These are phyloP conservation scores for Tetrahymena elliotti DNA, from an alignment of 73 alveolate species.

Conservation along the genomic window DNA sequence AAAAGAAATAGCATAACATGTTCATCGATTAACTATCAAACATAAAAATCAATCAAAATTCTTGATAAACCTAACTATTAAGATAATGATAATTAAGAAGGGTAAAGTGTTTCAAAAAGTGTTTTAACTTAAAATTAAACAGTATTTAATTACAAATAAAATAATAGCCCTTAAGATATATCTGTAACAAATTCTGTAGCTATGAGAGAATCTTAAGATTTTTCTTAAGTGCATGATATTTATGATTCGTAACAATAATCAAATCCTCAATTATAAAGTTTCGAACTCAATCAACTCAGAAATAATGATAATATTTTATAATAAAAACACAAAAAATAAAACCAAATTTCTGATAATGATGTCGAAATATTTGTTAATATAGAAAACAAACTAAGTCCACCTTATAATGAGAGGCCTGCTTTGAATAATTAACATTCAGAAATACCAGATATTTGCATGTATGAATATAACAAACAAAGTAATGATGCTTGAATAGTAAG, in stretches of 20 bases:
- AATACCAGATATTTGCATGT: not conserved
- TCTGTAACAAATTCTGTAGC: not conserved
- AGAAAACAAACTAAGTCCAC: not conserved
- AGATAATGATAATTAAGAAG: not conserved
- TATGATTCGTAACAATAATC: too few relatives aligned
- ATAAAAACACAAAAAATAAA: not conserved
- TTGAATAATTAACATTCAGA: not conserved
- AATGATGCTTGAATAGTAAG: not conserved
- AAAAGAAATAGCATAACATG: not conserved
- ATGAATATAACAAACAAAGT: not conserved
- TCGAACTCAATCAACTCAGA: not conserved
- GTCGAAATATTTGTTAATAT: not conserved
- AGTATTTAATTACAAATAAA: not conserved
- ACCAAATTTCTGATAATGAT: not conserved
- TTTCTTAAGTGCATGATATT: not conserved
- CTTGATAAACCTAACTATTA: not conserved
- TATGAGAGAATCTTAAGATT: not conserved
- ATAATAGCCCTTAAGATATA: not conserved
- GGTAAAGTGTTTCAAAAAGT: not conserved
- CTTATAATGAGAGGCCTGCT: not conserved
- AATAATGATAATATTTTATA: too few relatives aligned
- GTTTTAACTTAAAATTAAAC: not conserved
- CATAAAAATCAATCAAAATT: not conserved
- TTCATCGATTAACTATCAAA: not conserved
- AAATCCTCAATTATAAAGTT: not conserved